A percentile compares a stretch with the other conserved stretches of the same genome.
Conservation (phyloP, 257 asterid genomes). For the Buddleja alternifolia region DNA sequence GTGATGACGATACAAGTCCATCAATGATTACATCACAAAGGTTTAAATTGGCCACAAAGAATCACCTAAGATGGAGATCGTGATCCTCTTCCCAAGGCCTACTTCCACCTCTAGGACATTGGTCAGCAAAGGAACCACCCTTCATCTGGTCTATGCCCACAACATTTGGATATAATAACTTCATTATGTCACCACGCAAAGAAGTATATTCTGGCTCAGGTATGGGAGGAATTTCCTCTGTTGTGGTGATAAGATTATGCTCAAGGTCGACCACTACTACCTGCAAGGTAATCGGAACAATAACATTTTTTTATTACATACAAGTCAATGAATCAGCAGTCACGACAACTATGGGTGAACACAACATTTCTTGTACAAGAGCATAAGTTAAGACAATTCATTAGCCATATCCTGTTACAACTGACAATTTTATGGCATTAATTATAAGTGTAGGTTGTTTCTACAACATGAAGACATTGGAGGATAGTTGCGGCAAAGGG, state of each 20-base stretch:
- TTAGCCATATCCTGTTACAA: background rate
- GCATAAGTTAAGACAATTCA: slow-evolving; percentile 16
- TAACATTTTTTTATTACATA: slow-evolving; percentile 21
- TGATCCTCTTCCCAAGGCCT: slow-evolving; percentile 88
- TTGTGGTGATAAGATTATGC: slow-evolving; percentile 80
- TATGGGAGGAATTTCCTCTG: slow-evolving; percentile 91
- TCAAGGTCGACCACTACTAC: slow-evolving; percentile 96
- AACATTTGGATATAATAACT: slow-evolving; percentile 79
- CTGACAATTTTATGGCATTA: slow-evolving; percentile 1
- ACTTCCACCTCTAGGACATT: slow-evolving; percentile 54
- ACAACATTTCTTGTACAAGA: background rate
- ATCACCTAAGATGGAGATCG: slow-evolving; percentile 85
- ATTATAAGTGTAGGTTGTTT: background rate
- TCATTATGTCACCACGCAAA: slow-evolving; percentile 75
- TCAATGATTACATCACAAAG: slow-evolving; percentile 20
- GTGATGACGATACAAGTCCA: slow-evolving; percentile 24
- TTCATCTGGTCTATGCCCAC: slow-evolving; percentile 87
- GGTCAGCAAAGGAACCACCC: slow-evolving; percentile 49
- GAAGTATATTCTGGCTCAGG: slow-evolving; percentile 92
- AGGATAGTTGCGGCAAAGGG: background rate
- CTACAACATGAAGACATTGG: background rate
- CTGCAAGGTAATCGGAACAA: slow-evolving; percentile 47
- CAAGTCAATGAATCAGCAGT: slow-evolving; percentile 13
- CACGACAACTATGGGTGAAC: background rate
- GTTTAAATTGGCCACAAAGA: slow-evolving; percentile 31